Evolutionary conservation across 108 stramenopile species (phyloP).

Genomic region (Aureococcus anophagefferens): DNA sequence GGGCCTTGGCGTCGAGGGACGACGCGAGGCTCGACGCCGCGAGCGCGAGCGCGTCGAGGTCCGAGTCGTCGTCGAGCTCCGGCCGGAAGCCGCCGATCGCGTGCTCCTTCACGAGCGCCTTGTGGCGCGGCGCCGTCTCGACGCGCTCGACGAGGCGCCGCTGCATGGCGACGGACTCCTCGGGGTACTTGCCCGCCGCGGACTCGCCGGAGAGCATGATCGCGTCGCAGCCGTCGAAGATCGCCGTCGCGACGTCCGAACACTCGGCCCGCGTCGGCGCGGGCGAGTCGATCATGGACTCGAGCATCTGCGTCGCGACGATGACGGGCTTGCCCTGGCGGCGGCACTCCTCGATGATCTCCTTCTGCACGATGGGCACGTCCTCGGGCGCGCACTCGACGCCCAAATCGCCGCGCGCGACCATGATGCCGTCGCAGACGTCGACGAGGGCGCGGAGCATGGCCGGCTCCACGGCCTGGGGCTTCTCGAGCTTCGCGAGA

Average conservation of each 20-base stretch:
- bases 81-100: not conserved
- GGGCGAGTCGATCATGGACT: constrained; percentile 45
- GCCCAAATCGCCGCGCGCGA: constrained; percentile 91
- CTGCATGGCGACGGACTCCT: not conserved
- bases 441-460: constrained; percentile 63
- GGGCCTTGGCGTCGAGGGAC: constrained; percentile 69
- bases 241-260: constrained; percentile 47
- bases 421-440: constrained; percentile 89
- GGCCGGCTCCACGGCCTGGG: constrained; percentile 47
- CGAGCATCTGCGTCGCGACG: constrained; percentile 44
- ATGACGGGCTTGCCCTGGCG: constrained; percentile 36
- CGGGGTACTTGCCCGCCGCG: constrained; percentile 12
- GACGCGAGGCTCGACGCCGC: constrained; percentile 50
- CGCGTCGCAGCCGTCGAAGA: constrained; percentile 40
- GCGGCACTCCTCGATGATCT: constrained; percentile 14
- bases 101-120: not conserved
- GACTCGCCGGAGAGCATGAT: constrained; percentile 17
- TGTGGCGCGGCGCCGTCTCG: not conserved
- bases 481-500: constrained; percentile 96
- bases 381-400: constrained; percentile 48
- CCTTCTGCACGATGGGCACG: constrained; percentile 19
- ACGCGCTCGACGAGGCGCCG: not conserved
- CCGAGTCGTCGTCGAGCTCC: constrained; percentile 23
- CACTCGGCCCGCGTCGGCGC: constrained; percentile 49
- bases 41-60: constrained; percentile 78